Evolutionary conservation across 1,139 yeast species (phyloP).

Genomic region (Pichia cactophila): DNA sequence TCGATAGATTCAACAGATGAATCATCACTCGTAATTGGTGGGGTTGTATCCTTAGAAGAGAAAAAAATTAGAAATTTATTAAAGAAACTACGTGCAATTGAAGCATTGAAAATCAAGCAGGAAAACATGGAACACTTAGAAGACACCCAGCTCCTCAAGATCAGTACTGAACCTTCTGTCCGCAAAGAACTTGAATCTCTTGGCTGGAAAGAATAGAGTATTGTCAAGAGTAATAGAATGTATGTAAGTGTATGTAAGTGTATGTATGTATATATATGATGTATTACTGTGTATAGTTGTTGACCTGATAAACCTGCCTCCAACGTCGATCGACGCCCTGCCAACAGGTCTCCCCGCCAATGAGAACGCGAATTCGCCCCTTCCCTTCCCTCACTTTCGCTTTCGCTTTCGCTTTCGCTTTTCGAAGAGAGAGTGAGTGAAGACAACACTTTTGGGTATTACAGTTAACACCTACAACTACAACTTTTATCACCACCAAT

Average conservation of each 20-base stretch:
- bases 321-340: background rate
- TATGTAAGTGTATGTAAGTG: too few relatives aligned
- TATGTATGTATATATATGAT: too few relatives aligned
- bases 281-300: too few relatives aligned
- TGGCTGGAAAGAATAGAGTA: slow-evolving; percentile 39
- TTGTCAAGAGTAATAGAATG: too few relatives aligned
- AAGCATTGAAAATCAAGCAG: slow-evolving; percentile 78
- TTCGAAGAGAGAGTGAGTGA: too few relatives aligned
- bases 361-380: background rate
- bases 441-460: too few relatives aligned
- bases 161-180: slow-evolving; percentile 75
- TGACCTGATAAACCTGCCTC: too few relatives aligned
- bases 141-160: slow-evolving; percentile 87
- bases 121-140: slow-evolving; percentile 80
- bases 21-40: slow-evolving; percentile 42
- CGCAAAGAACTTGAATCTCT: slow-evolving; percentile 62
- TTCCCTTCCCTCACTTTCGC: background rate
- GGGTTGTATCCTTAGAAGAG: slow-evolving; percentile 68
- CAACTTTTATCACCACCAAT: background rate
- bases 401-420: too few relatives aligned
- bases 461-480: too few relatives aligned
- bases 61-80: slow-evolving; percentile 84
- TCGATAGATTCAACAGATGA: slow-evolving; percentile 15
- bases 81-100: slow-evolving; percentile 91
- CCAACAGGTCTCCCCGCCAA: background rate